Evolutionary conservation across 225 moss, liverwort and hornwort genomes (phyloP), one percentile per base, ranked within the genome.

Genomic region (Climacium dendroides): DNA sequence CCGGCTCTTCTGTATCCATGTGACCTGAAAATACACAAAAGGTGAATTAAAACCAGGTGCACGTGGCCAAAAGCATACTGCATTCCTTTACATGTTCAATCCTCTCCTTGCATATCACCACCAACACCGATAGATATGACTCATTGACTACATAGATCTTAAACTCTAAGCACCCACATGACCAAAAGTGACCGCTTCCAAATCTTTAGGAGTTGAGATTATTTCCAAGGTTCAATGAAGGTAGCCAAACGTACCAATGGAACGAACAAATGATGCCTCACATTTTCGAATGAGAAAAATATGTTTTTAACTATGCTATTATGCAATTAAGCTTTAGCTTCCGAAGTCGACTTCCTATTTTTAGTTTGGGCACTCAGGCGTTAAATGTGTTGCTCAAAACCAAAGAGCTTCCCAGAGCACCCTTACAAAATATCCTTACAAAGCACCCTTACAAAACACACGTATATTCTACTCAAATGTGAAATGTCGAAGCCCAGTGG

Each of bases 1-100:
- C 78, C 17, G 89, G 84, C 79, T 88, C 92, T 85, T 89, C 89
- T 88, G 92, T 54, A 43, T 84, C 82, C 84, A 82, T 88, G 47
- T 87, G 82, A 60, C 64, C 87, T 81, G 83, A 39, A 81, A 47
- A 65, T 61, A 35, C 57, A 91, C 25, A 78, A 54, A 58, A 52
- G n/a, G 69, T 25, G 63, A 23, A 84, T 32, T 15, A 35, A 85
- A 71, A 72, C 43, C 72, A 84, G 32, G 37, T 37, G 23, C 60
- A 60, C 7, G 35, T 18, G 61, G 74, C 41, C 37, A 19, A 32
- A 47, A 48, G 81, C 64, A 81, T 23, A n/a, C 25, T 64, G 81
- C 24, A 34, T 59, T 29, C 48, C 67, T 69, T 45, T 53, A n/a
- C 25, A 9, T 37, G 48, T 74, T 54, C 53, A 35, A 64, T 67